Conservation (phyloP, 495 filamentous ascomycete genomes). For the Aspergillus mulundensis region DNA sequence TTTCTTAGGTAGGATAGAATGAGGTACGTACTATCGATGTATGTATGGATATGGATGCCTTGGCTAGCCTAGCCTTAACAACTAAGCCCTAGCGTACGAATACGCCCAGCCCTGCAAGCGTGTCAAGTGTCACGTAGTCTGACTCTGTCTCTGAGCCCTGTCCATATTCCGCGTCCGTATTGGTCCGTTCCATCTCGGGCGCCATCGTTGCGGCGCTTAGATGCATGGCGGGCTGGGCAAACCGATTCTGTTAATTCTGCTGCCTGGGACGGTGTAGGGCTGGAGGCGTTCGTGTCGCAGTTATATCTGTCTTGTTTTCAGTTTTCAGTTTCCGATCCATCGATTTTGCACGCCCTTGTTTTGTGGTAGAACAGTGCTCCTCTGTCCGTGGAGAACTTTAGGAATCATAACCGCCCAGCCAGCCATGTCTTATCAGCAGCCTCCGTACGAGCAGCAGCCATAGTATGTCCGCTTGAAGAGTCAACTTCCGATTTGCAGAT, state of each 20-base stretch:
- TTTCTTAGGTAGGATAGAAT: too few species aligned
- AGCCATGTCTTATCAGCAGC: slow-evolving; percentile 6
- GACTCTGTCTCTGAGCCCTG: background rate
- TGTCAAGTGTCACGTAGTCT: background rate
- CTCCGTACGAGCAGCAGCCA: background rate
- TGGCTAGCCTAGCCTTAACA: too few species aligned
- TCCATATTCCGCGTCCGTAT: background rate
- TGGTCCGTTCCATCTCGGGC: background rate
- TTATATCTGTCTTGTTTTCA: too few species aligned
- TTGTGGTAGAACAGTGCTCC: too few species aligned
- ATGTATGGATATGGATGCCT: too few species aligned
- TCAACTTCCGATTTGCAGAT: background rate
- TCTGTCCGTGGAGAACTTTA: background rate
- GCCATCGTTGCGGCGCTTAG: background rate
- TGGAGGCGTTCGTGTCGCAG: background rate
- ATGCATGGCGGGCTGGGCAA: background rate
- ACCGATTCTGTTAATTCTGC: background rate
- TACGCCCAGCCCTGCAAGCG: background rate
- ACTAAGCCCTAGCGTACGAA: too few species aligned
- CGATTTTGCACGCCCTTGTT: too few species aligned
- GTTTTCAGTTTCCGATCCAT: background rate
- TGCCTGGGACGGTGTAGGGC: background rate
- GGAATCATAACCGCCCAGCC: too few species aligned
- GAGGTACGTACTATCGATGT: too few species aligned
- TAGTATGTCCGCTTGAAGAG: background rate